Conservation (phyloP, 495 filamentous ascomycete species). For the Podospora comata region DNA sequence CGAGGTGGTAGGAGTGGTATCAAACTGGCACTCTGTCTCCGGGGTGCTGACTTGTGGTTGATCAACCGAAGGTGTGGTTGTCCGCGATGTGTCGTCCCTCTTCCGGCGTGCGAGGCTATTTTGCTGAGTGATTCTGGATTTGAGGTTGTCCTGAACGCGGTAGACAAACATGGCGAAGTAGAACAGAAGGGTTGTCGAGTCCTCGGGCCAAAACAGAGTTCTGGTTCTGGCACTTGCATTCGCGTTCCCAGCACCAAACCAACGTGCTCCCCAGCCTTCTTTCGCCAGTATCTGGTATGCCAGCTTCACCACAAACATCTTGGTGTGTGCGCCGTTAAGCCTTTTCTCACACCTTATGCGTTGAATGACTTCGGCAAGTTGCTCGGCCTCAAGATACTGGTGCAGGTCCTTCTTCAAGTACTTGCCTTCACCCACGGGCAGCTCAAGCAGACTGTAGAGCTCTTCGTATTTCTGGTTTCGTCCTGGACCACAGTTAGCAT, state of each 20-base stretch:
- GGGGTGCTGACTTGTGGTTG: neutral
- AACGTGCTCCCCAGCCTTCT: slow-evolving; percentile 17
- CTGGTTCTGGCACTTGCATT: slow-evolving; percentile 4
- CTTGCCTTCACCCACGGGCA: slow-evolving; percentile 13
- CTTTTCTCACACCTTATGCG: neutral
- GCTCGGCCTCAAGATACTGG: slow-evolving; percentile 3
- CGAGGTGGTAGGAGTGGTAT: neutral
- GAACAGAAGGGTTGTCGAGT: slow-evolving; percentile 19
- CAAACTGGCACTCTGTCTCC: neutral
- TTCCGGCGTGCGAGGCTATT: neutral
- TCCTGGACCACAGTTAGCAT: slow-evolving; percentile 18
- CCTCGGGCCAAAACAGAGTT: slow-evolving; percentile 20
- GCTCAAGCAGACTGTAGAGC: slow-evolving; percentile 18
- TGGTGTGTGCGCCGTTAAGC: slow-evolving; percentile 4
- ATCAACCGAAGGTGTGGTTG: neutral
- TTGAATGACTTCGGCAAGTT: neutral
- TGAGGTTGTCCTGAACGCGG: slow-evolving; percentile 6
- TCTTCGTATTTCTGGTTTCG: slow-evolving; percentile 15
- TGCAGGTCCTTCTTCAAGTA: slow-evolving; percentile 13
- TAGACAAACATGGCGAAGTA: slow-evolving; percentile 23
- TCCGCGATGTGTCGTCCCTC: neutral
- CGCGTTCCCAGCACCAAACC: slow-evolving; percentile 16
- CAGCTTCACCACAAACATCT: slow-evolving; percentile 8
- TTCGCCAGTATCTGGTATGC: slow-evolving; percentile 18
- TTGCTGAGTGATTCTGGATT: neutral